Evolutionary conservation across 1,284 basidiomycete genomes (phyloP).

Genomic region (Microbotryum silenes-acaulis): DNA sequence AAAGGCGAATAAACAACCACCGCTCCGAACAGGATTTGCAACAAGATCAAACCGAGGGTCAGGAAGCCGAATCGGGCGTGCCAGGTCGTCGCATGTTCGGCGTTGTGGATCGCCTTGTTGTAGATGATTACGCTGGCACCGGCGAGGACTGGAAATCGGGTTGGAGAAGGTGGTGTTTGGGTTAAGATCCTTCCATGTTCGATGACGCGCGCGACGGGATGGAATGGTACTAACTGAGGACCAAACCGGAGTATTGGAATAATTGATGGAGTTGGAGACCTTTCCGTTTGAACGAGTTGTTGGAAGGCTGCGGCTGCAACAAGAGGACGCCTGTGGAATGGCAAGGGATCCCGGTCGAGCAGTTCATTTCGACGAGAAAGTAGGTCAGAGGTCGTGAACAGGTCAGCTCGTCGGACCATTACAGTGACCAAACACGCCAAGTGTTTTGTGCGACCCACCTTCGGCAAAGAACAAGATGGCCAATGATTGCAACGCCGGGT

Average conservation of each 20-base stretch:
- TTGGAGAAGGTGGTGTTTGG: not conserved
- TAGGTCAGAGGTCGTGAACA: too few species aligned
- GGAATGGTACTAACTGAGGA: conserved; percentile 5
- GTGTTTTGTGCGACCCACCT: conserved; percentile 7
- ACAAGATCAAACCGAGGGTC: conserved; percentile 23
- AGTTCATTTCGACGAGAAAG: not conserved
- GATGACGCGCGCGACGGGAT: too few species aligned
- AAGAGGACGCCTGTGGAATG: conserved; percentile 22
- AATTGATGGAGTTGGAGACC: conserved; percentile 30
- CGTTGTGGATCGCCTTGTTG: conserved; percentile 31
- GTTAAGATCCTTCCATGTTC: not conserved
- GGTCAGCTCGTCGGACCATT: too few species aligned
- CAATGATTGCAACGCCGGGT: conserved; percentile 29
- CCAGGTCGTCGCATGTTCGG: conserved; percentile 30
- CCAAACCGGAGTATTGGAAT: conserved; percentile 26
- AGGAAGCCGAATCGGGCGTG: conserved; percentile 29
- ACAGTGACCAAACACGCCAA: too few species aligned
- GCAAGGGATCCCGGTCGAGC: not conserved
- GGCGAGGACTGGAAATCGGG: conserved; percentile 10
- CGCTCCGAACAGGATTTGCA: conserved; percentile 30
- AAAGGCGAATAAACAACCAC: conserved; percentile 27
- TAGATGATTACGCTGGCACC: conserved; percentile 30
- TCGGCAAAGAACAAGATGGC: conserved; percentile 30
- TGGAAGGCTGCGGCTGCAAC: conserved; percentile 28
- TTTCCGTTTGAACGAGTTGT: conserved; percentile 20